Evolutionary conservation across 2,329 filamentous ascomycete species (phyloP).

Genomic region (Tricladium varicosporioides): DNA sequence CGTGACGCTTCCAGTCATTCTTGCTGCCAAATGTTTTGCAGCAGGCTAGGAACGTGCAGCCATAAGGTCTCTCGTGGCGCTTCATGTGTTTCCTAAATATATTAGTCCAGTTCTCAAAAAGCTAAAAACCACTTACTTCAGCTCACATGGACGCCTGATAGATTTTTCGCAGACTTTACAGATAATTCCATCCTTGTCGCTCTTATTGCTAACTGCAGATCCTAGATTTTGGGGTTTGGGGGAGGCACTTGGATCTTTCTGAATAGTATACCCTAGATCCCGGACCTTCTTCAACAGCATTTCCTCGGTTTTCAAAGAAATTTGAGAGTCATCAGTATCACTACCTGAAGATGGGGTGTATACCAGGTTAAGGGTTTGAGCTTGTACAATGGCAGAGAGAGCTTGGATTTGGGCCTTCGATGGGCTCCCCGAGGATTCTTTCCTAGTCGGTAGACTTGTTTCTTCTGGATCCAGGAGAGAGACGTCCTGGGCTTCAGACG

Average conservation of each 20-base stretch:
- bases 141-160: constrained; percentile 52
- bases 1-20: constrained; percentile 92
- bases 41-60: constrained; percentile 73
- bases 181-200: constrained; percentile 23
- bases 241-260: constrained; percentile 19
- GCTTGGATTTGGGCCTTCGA: constrained; percentile 10
- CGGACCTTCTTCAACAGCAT: constrained; percentile 25
- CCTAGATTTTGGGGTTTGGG: constrained; percentile 24
- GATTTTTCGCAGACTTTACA: constrained; percentile 46
- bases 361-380: constrained; percentile 9
- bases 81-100: constrained; percentile 73
- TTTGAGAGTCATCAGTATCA: constrained; percentile 16
- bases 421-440: constrained; percentile 11
- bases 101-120: constrained; percentile 11
- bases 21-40: constrained; percentile 82
- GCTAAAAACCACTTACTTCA: constrained; percentile 46
- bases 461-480: constrained; percentile 12
- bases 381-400: neutral
- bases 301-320: constrained; percentile 22
- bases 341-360: constrained; percentile 9
- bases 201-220: constrained; percentile 28
- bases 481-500: constrained; percentile 18
- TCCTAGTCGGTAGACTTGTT: constrained; percentile 21
- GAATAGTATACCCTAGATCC: constrained; percentile 26
- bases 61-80: constrained; percentile 77